Percentiles rank a stretch among this genome's conserved stretches.
Evolutionary conservation across 495 filamentous ascomycete genomes (phyloP).

Genomic region (Penicillium fimorum): DNA sequence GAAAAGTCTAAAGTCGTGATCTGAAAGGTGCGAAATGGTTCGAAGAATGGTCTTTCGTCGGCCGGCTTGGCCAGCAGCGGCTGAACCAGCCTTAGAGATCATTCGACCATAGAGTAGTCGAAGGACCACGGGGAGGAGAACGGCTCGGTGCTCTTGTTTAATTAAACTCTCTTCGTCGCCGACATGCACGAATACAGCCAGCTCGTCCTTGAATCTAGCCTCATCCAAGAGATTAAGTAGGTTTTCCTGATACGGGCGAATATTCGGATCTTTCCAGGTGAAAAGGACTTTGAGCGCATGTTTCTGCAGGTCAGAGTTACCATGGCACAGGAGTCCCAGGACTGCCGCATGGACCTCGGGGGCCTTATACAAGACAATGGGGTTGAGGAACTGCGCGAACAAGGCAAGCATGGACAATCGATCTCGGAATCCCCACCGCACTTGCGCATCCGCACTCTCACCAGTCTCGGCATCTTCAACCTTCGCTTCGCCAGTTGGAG

Average conservation of each 20-base stretch:
- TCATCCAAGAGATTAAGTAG: slow-evolving; percentile 89
- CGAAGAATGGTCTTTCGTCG: slow-evolving; percentile 66
- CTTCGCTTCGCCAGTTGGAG: slow-evolving; percentile 30
- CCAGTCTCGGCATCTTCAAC: slow-evolving; percentile 15
- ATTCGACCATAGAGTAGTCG: slow-evolving; percentile 85
- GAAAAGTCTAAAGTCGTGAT: slow-evolving; percentile 71
- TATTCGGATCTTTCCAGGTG: slow-evolving; percentile 76
- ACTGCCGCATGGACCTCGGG: slow-evolving; percentile 73
- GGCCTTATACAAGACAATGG: slow-evolving; percentile 74
- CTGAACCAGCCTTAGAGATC: slow-evolving; percentile 71
- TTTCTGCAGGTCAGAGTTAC: slow-evolving; percentile 86
- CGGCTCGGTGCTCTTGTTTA: slow-evolving; percentile 64
- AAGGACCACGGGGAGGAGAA: slow-evolving; percentile 80
- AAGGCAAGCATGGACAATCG: slow-evolving; percentile 76
- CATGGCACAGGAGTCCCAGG: slow-evolving; percentile 72
- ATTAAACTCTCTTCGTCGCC: slow-evolving; percentile 69
- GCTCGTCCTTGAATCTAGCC: slow-evolving; percentile 84
- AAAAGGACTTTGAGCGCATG: slow-evolving; percentile 79
- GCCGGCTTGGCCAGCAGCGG: slow-evolving; percentile 47
- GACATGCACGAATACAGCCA: slow-evolving; percentile 77
- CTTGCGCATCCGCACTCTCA: slow-evolving; percentile 23
- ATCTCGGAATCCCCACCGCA: slow-evolving; percentile 63
- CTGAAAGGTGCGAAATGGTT: slow-evolving; percentile 56
- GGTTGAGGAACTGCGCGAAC: slow-evolving; percentile 83
- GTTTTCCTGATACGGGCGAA: slow-evolving; percentile 81